phyloP scores from a whole-genome alignment of 192 early-diverging fungal genomes.

The Mortierella claussenii region DNA sequence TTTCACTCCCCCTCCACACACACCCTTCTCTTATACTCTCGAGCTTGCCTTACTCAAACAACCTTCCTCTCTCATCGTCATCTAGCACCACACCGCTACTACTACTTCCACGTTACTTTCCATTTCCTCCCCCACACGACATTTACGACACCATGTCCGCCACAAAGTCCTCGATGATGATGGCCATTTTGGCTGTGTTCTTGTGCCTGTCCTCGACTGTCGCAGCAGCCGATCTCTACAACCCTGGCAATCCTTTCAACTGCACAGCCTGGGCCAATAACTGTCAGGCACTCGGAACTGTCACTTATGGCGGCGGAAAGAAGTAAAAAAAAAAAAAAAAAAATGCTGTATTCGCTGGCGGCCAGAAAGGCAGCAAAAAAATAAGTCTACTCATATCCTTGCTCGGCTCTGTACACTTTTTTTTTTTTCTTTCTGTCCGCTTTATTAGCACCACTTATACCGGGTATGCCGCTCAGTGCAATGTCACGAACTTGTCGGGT shows the following conservation, averaged over 20 bases:
- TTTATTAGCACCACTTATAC: no score
- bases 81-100: no score
- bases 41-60: background rate
- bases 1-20: constrained; percentile 28
- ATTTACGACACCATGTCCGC: constrained; percentile 19
- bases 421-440: no score
- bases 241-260: constrained; percentile 37
- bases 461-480: constrained; percentile 20
- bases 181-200: constrained; percentile 41
- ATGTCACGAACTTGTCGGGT: constrained; percentile 23
- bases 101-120: no score
- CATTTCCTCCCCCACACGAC: background rate
- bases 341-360: background rate
- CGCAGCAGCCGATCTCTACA: constrained; percentile 20
- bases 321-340: constrained; percentile 16
- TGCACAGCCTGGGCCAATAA: constrained; percentile 17
- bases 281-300: constrained; percentile 8
- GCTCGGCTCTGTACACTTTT: no score
- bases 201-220: constrained; percentile 34
- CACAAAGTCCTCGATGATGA: constrained; percentile 32
- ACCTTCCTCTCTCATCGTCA: background rate
- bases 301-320: constrained; percentile 11
- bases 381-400: no score
- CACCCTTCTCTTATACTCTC: background rate
- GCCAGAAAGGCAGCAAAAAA: no score